Evolutionary conservation across 139 green algal genomes (phyloP).

Genomic region (Volvox reticuliferus): DNA sequence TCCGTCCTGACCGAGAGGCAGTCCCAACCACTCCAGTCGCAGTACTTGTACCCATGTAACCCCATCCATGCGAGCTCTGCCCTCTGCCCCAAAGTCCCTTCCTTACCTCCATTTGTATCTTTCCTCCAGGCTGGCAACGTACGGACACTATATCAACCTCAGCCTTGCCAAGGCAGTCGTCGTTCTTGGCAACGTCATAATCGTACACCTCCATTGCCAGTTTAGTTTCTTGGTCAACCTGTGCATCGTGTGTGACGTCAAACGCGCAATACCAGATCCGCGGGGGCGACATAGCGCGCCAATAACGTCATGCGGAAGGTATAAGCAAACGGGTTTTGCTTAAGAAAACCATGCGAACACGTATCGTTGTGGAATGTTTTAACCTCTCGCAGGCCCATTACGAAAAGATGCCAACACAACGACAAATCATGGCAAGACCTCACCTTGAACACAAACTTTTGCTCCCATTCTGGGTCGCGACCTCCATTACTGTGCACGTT

Average conservation of each 20-base stretch:
- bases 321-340: neutral
- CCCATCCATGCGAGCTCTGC: neutral
- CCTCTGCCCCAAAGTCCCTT: neutral
- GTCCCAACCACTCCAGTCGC: neutral
- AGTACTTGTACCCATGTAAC: neutral
- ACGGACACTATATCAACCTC: neutral
- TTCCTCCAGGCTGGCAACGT: neutral
- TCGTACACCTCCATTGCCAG: conserved; percentile 9
- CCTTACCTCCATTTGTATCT: neutral
- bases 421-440: neutral
- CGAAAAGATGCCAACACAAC: neutral
- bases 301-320: neutral
- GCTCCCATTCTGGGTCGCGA: conserved; percentile 20
- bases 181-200: neutral
- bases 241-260: neutral
- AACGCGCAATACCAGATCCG: neutral
- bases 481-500: conserved; percentile 4
- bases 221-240: conserved; percentile 28
- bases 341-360: neutral
- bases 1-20: neutral
- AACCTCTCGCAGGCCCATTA: neutral
- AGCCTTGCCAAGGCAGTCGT: conserved; percentile 30
- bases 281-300: neutral
- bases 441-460: conserved; percentile 32
- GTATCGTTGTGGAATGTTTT: neutral